These are phyloP conservation scores for Hanseniaspora hatyaiensis DNA, from an alignment of 805 yeast genomes.

Conservation along the genomic window DNA sequence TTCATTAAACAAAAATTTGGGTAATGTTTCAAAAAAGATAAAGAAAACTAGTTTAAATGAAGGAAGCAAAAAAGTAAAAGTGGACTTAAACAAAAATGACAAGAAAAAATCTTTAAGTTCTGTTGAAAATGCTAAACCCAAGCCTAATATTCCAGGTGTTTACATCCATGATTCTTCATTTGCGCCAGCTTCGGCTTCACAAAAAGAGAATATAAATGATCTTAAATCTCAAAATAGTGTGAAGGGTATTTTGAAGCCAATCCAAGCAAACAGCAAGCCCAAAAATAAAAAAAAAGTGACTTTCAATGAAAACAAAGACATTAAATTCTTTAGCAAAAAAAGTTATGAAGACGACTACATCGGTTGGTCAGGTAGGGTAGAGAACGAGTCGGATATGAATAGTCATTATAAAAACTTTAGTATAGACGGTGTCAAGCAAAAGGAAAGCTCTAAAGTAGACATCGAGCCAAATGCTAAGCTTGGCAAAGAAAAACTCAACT, in stretches of 20 bases:
- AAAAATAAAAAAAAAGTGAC: not conserved
- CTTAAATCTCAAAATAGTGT: not conserved
- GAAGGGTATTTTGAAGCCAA: slow-evolving; percentile 6
- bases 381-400: not conserved
- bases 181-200: not conserved
- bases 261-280: not conserved
- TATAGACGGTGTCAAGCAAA: not conserved
- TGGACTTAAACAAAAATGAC: too few relatives aligned
- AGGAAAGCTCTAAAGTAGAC: too few relatives aligned
- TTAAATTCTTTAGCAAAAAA: slow-evolving; percentile 2
- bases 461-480: too few relatives aligned
- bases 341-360: slow-evolving; percentile 7
- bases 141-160: slow-evolving; percentile 2
- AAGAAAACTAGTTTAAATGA: too few relatives aligned
- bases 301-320: not conserved
- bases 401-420: not conserved
- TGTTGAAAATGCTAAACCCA: too few relatives aligned
- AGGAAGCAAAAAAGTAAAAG: too few relatives aligned
- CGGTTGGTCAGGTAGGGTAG: not conserved
- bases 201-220: not conserved
- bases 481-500: slow-evolving; percentile 2
- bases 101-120: too few relatives aligned
- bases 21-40: too few relatives aligned
- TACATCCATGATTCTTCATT: slow-evolving; percentile 6
- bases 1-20: too few relatives aligned